Evolutionary conservation across 306 rosid genomes (phyloP), one percentile per base, ranked within the genome.

Genomic region (Fragaria iinumae): DNA sequence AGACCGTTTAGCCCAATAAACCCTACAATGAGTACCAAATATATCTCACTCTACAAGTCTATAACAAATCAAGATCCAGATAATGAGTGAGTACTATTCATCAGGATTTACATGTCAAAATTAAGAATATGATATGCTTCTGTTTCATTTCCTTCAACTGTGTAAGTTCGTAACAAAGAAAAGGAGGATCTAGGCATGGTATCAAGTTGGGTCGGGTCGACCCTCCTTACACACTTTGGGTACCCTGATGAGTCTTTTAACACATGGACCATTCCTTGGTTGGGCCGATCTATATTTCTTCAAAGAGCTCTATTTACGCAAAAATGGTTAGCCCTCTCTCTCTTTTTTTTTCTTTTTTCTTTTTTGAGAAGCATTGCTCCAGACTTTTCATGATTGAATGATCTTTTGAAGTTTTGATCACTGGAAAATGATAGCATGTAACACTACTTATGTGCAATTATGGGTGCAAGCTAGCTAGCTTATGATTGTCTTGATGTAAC

Each of bases 401-500:
- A 55, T 55, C 62, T 55, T n/a, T 2, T 2, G 34, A 32, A 32
- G 34, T 32, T 32, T 32, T 55, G 29, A 55, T 8, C 29, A 27
- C 11, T 11, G 16, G 64, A 57, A 57, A 57, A 57, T 23, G 64
- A 23, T 10, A 23, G 64, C 34, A 23, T 23, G 64, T 23, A 57
- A 57, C 14, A 23, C 6, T 3, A 2, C 20, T 8, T 2, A 23
- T 23, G 32, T 57, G 23, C 34, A 23, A 10, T 23, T 17, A 25
- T 59, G 36, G 36, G 3, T 59, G 32, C 16, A 57, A 21, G 64
- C 34, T 3, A 21, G 64, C 34, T 3, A 59, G 34, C 1, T 57
- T 59, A 10, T 57, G 64, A 60, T 27, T 60, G 66, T 60, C 27
- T 60, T 60, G 38, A 60, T 60, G 66, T 60, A 60, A 60, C 9